These are phyloP conservation scores for Beauveria pseudobassiana DNA, from an alignment of 2,329 filamentous ascomycete species.

Conservation along the genomic window DNA sequence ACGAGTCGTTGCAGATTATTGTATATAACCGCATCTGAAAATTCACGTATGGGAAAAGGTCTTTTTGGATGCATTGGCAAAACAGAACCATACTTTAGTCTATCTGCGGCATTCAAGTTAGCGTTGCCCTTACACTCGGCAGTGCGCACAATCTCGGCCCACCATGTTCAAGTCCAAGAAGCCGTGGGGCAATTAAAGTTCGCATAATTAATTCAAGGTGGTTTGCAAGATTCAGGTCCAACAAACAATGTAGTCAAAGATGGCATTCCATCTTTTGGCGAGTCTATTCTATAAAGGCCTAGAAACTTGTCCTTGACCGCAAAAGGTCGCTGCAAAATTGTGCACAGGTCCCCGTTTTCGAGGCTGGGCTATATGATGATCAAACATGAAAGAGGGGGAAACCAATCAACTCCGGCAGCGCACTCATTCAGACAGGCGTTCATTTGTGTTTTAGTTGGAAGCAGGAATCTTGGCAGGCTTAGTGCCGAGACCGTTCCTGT, in stretches of 20 bases:
- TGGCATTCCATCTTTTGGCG: neutral
- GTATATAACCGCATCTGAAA: neutral
- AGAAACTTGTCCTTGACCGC: neutral
- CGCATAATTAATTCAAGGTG: too few relatives aligned
- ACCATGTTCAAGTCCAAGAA: too few relatives aligned
- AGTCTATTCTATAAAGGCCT: slow-evolving; percentile 4
- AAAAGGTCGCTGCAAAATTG: neutral
- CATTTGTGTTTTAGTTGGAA: neutral
- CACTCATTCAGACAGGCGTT: neutral
- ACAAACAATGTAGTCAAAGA: neutral
- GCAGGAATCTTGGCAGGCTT: slow-evolving; percentile 21
- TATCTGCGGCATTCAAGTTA: too few relatives aligned
- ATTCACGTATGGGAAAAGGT: too few relatives aligned
- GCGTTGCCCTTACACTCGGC: too few relatives aligned
- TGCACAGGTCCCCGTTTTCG: neutral
- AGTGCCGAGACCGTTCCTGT: slow-evolving; percentile 78
- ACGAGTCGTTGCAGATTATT: neutral
- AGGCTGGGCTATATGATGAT: slow-evolving; percentile 3
- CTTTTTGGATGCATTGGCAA: too few relatives aligned
- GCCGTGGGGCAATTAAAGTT: too few relatives aligned
- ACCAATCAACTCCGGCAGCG: neutral
- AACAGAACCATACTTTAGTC: too few relatives aligned
- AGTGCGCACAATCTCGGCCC: too few relatives aligned
- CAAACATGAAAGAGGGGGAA: neutral
- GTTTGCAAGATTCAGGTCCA: neutral